A percentile compares a stretch with the other conserved stretches of the same genome.
Conservation (phyloP, 495 filamentous ascomycete species). For the Neurospora sp. region DNA sequence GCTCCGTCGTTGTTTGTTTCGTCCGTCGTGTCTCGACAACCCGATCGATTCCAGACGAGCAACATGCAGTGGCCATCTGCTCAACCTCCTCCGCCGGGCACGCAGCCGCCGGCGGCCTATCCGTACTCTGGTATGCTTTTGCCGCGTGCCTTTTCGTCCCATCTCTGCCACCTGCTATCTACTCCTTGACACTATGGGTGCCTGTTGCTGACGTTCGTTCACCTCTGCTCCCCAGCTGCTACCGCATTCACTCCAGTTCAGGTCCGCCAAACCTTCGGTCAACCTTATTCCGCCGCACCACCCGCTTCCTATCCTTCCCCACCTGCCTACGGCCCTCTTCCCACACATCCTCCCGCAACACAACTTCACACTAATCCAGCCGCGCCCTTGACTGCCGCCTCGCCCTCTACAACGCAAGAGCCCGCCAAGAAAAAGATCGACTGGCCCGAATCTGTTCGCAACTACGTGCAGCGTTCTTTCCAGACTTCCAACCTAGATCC, state of each 20-base stretch:
- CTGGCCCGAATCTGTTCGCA: conserved; percentile 66
- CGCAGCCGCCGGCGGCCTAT: conserved; percentile 22
- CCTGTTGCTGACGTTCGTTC: conserved; percentile 15
- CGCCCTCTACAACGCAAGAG: conserved; percentile 15
- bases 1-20: not conserved
- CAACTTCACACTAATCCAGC: conserved; percentile 18
- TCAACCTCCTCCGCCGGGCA: conserved; percentile 19
- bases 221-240: conserved; percentile 15
- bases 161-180: not conserved
- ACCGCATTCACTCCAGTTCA: conserved; percentile 44
- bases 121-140: conserved; percentile 19
- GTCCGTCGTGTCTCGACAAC: not conserved
- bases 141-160: not conserved
- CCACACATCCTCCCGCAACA: conserved; percentile 8
- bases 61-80: conserved; percentile 14
- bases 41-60: not conserved
- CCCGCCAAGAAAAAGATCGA: conserved; percentile 50
- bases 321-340: conserved; percentile 14
- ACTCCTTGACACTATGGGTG: not conserved
- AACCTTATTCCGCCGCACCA: conserved; percentile 24
- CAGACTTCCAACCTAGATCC: conserved; percentile 55
- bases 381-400: conserved; percentile 7
- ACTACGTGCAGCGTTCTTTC: conserved; percentile 79
- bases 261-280: conserved; percentile 34
- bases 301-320: conserved; percentile 14